Percentiles rank a stretch among this genome's conserved stretches.
phyloP scores from a whole-genome alignment of 129 eudicot species.

The Cynara cardunculus region DNA sequence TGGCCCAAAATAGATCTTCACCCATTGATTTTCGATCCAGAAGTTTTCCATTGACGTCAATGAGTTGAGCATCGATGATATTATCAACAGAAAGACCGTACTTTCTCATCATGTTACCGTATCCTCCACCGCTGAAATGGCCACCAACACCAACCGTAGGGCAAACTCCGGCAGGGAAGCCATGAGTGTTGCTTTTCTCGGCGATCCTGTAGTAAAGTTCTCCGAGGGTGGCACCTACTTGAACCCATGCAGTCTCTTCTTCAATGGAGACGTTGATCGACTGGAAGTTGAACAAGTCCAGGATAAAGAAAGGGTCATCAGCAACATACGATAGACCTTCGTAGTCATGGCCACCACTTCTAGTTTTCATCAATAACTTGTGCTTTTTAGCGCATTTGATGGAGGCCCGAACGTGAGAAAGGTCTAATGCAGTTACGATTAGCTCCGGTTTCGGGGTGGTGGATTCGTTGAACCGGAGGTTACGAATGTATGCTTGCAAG shows the following conservation, averaged over 20 bases:
- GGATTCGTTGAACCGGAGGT: conserved; percentile 41
- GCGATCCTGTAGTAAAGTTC: conserved; percentile 42
- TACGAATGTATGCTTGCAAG: conserved; percentile 35
- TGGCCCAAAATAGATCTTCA: conserved; percentile 63
- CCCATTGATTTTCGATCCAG: conserved; percentile 44
- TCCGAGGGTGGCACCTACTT: conserved; percentile 48
- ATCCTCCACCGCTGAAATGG: conserved; percentile 49
- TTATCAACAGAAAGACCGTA: conserved; percentile 50
- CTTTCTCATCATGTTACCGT: conserved; percentile 48
- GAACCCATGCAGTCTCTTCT: conserved; percentile 45
- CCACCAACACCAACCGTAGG: conserved; percentile 61
- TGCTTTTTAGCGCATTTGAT: conserved; percentile 29
- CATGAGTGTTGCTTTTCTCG: conserved; percentile 36
- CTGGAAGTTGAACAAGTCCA: conserved; percentile 43
- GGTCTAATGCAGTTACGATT: conserved; percentile 38
- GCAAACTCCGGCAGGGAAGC: conserved; percentile 55
- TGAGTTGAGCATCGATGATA: conserved; percentile 36
- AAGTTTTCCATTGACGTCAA: conserved; percentile 29
- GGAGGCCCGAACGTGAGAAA: conserved; percentile 47
- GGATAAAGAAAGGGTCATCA: conserved; percentile 32
- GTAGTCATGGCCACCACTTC: conserved; percentile 56
- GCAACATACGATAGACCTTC: conserved; percentile 48
- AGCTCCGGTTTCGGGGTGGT: conserved; percentile 40
- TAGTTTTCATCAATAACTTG: conserved; percentile 25
- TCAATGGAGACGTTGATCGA: conserved; percentile 24